Conservation (phyloP, 257 asterid genomes). For the Mitragyna speciosa region DNA sequence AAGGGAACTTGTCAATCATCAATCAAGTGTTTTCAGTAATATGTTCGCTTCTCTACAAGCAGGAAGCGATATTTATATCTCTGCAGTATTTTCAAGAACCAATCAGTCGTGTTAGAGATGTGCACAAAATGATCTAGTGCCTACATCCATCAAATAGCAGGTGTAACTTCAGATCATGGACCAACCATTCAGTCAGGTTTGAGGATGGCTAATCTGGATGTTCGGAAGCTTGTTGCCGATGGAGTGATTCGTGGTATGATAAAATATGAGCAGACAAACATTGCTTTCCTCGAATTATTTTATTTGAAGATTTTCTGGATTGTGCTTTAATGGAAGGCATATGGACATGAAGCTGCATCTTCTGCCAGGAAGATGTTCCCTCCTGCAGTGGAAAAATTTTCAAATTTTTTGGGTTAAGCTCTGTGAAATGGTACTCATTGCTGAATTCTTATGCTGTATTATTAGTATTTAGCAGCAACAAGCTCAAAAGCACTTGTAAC, state of each 20-base stretch:
- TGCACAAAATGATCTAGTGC: neutral
- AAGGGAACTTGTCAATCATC: neutral
- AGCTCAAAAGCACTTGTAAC: neutral
- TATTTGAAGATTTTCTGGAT: neutral
- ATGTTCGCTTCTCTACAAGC: constrained; percentile 11
- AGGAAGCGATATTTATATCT: constrained; percentile 89
- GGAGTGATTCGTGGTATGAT: neutral
- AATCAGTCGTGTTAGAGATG: constrained; percentile 41
- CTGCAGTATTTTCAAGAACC: constrained; percentile 97
- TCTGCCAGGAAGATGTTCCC: neutral
- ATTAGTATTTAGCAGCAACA: neutral
- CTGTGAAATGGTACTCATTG: neutral
- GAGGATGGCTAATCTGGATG: neutral
- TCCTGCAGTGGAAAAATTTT: neutral
- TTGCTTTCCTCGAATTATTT: neutral
- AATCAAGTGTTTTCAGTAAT: neutral
- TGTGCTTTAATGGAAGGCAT: neutral
- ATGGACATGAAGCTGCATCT: neutral
- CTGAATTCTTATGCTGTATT: neutral
- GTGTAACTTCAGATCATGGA: neutral
- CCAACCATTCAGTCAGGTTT: neutral
- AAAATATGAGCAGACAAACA: neutral
- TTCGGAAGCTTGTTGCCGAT: neutral
- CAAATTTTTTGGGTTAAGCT: neutral
- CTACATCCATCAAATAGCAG: neutral